Evolutionary conservation across 768 basidiomycete species (phyloP).

Genomic region (Rhodotorula diobovata): DNA sequence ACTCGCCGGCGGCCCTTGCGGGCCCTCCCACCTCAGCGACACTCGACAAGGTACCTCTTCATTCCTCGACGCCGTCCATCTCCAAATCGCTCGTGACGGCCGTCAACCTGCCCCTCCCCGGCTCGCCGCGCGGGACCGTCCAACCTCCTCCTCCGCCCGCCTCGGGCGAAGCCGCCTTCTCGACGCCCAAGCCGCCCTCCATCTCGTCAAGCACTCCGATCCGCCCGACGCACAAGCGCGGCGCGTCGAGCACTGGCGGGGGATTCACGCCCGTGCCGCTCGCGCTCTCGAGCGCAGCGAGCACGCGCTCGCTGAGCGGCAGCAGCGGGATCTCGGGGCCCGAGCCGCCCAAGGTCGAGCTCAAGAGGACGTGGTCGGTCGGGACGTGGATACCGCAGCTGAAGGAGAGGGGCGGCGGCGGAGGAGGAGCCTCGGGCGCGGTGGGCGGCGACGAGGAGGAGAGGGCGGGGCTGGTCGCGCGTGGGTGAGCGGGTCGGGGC

Average conservation of each 20-base stretch:
- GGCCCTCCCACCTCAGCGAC: no score
- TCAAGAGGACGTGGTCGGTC: slow-evolving; percentile 4
- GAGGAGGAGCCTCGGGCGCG: no score
- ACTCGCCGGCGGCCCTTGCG: neutral
- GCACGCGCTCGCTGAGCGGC: neutral
- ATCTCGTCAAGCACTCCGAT: fast-evolving
- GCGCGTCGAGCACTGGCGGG: neutral
- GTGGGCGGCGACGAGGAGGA: neutral
- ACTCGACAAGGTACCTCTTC: neutral
- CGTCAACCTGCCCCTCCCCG: neutral
- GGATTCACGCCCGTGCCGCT: neutral
- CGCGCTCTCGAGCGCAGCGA: neutral
- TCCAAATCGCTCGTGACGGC: neutral
- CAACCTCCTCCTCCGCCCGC: neutral
- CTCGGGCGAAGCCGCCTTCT: neutral
- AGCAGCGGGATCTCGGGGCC: neutral
- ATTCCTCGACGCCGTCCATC: neutral
- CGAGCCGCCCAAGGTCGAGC: slow-evolving; percentile 7
- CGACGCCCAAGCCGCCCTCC: neutral
- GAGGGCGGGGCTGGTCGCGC: neutral
- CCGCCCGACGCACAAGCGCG: neutral
- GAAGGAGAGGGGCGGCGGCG: neutral
- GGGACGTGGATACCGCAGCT: slow-evolving; percentile 11
- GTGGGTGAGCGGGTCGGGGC: neutral
- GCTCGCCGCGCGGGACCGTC: neutral